A percentile compares a stretch with the other conserved stretches of the same genome.
Conservation (phyloP, 176 grass and related monocot genomes). For the Lolium multiflorum region DNA sequence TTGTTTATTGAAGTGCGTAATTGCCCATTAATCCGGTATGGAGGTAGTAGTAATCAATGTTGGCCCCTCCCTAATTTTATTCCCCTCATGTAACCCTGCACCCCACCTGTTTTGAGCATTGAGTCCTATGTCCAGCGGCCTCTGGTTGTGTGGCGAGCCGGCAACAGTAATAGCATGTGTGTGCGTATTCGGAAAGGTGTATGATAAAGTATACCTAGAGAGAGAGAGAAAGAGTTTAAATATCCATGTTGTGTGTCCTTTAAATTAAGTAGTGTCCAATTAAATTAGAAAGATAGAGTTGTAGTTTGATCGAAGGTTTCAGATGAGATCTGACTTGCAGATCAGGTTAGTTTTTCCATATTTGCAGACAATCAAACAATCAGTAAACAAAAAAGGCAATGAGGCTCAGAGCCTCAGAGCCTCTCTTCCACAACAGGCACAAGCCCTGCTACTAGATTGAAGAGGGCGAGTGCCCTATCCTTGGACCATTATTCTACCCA, state of each 20-base stretch:
- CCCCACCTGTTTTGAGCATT: background rate
- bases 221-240: background rate
- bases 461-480: background rate
- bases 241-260: background rate
- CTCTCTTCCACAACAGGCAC: background rate
- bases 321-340: background rate
- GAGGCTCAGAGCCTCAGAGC: background rate
- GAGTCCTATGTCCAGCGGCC: background rate
- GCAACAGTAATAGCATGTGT: background rate
- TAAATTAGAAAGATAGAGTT: background rate
- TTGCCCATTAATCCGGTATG: too few relatives aligned
- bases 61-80: background rate
- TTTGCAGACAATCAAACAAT: background rate
- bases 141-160: background rate
- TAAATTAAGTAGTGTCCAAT: background rate
- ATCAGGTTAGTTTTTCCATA: background rate
- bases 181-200: background rate
- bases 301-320: background rate
- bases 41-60: background rate
- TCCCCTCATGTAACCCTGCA: background rate
- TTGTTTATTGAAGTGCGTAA: too few relatives aligned
- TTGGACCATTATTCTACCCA: background rate
- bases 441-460: background rate
- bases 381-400: background rate
- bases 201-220: background rate